Evolutionary conservation across 192 early-diverging fungal species (phyloP).

Genomic region (Coemansia sp.): DNA sequence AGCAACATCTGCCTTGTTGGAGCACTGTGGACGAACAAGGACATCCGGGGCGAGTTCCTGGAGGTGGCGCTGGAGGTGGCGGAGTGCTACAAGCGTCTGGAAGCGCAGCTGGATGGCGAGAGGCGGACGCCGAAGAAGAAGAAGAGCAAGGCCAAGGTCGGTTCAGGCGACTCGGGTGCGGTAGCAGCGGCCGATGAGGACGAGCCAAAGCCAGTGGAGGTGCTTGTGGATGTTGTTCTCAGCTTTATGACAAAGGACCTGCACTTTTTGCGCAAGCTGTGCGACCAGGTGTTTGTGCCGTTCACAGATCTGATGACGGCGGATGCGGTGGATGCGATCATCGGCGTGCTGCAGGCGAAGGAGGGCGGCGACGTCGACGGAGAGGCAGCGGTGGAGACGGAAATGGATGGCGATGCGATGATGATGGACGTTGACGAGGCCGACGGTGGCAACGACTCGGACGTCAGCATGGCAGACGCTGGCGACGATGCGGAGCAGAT

Average conservation of each 20-base stretch:
- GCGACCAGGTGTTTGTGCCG: conserved; percentile 81
- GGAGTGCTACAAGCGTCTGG: conserved; percentile 72
- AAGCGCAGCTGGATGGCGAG: conserved; percentile 48
- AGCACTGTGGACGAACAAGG: conserved; percentile 61
- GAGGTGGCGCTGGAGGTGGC: conserved; percentile 69
- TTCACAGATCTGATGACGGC: conserved; percentile 77
- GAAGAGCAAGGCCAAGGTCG: conserved; percentile 46
- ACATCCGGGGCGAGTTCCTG: conserved; percentile 59
- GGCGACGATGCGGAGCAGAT: conserved; percentile 57
- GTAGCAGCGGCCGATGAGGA: conserved; percentile 29
- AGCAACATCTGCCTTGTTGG: conserved; percentile 36
- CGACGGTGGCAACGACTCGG: conserved; percentile 57
- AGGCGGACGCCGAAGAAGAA: conserved; percentile 51
- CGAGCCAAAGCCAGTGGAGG: conserved; percentile 82
- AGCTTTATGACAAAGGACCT: conserved; percentile 86
- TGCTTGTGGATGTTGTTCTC: conserved; percentile 89
- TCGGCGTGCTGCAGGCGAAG: conserved; percentile 65
- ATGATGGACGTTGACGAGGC: conserved; percentile 49
- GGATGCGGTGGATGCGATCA: conserved; percentile 72
- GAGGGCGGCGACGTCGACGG: conserved; percentile 61
- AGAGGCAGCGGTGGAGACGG: conserved; percentile 57
- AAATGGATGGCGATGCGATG: conserved; percentile 44
- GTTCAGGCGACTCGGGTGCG: too few species aligned
- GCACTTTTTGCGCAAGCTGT: conserved; percentile 67
- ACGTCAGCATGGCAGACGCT: conserved; percentile 48